Percentiles rank a stretch among this genome's conserved stretches.
Conservation (phyloP, 169 alveolate genomes). For the Eimeria necatrix region DNA sequence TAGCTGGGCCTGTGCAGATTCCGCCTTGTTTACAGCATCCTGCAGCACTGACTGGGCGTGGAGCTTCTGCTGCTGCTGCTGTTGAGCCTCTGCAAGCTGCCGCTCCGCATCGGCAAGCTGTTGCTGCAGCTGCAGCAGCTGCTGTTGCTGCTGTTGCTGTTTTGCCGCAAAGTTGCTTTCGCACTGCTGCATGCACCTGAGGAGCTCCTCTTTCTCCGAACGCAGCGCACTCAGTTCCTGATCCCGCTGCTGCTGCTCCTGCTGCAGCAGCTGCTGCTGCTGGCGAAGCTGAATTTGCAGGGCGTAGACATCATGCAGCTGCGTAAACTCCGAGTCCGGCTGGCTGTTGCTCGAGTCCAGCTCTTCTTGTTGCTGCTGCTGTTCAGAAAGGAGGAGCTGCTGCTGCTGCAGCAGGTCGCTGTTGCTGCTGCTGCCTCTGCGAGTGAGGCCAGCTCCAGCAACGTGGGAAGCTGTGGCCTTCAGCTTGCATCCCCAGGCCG, state of each 20-base stretch:
- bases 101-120: constrained; percentile 45
- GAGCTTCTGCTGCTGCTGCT: constrained; percentile 52
- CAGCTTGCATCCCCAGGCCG: constrained; percentile 54
- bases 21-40: constrained; percentile 35
- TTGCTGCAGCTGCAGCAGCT: constrained; percentile 37
- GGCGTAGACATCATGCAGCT: constrained; percentile 22
- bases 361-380: constrained; percentile 48
- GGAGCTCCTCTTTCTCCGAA: constrained; percentile 51
- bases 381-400: background rate
- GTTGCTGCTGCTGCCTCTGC: constrained; percentile 18
- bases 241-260: constrained; percentile 42
- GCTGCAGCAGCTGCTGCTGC: constrained; percentile 40
- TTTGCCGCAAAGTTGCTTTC: constrained; percentile 26
- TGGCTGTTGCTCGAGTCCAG: constrained; percentile 53
- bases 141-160: constrained; percentile 43
- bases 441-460: background rate
- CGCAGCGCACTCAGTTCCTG: constrained; percentile 29
- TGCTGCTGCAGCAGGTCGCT: constrained; percentile 55
- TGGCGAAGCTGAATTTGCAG: constrained; percentile 46
- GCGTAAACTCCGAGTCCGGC: constrained; percentile 28
- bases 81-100: constrained; percentile 12
- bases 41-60: constrained; percentile 41
- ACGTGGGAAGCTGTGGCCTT: background rate
- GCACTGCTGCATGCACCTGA: constrained; percentile 29
- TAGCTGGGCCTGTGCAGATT: constrained; percentile 29